phyloP scores from a whole-genome alignment of 2,329 filamentous ascomycete genomes.

The Neospermospora avenae region DNA sequence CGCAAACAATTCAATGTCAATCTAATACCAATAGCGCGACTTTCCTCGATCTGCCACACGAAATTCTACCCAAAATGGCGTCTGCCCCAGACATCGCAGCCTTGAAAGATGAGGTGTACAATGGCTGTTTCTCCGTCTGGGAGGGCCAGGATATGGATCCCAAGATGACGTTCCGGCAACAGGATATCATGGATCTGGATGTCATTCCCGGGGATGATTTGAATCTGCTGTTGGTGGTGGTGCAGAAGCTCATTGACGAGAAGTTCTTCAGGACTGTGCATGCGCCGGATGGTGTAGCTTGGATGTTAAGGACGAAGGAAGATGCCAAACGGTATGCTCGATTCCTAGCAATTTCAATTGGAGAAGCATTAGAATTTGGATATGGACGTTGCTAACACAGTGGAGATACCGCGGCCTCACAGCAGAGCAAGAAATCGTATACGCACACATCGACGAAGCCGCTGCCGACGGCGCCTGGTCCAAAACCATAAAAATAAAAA shows the following conservation, averaged over 20 bases:
- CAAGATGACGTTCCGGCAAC: constrained; percentile 50
- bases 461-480: constrained; percentile 88
- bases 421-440: constrained; percentile 80
- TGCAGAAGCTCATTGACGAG: constrained; percentile 57
- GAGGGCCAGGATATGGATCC: constrained; percentile 25
- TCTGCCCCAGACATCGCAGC: constrained; percentile 24
- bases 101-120: constrained; percentile 31
- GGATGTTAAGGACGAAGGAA: constrained; percentile 55
- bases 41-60: constrained; percentile 9
- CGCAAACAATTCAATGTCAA: constrained; percentile 22
- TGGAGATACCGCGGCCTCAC: constrained; percentile 57
- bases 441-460: constrained; percentile 82
- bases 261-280: constrained; percentile 53
- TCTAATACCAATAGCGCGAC: constrained; percentile 20
- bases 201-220: constrained; percentile 57
- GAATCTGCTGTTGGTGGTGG: constrained; percentile 50
- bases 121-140: constrained; percentile 22
- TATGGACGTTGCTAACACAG: constrained; percentile 8
- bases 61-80: constrained; percentile 15
- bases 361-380: neutral
- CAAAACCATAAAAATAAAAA: constrained; percentile 74
- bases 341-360: neutral
- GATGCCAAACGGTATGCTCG: constrained; percentile 59
- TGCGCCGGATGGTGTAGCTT: constrained; percentile 46
- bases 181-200: constrained; percentile 54